Evolutionary conservation across 805 yeast genomes (phyloP).

Genomic region (Candida golubevii): DNA sequence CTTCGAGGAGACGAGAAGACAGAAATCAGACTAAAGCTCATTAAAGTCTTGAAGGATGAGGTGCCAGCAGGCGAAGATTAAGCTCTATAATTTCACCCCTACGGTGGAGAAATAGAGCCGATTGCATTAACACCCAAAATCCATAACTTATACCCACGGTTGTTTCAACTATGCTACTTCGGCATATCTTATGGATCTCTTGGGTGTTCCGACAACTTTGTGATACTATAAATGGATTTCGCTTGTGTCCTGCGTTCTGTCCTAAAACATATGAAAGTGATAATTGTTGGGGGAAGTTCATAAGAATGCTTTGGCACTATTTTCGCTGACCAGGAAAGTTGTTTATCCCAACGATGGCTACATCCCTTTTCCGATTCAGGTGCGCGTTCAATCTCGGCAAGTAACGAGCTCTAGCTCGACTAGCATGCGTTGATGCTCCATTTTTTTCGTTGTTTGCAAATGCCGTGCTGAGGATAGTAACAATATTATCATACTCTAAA

Average conservation of each 20-base stretch:
- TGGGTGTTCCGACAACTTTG: not conserved
- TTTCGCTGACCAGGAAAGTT: too few species aligned
- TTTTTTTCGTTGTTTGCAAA: too few species aligned
- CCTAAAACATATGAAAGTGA: too few species aligned
- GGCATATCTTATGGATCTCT: not conserved
- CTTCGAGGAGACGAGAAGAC: slow-evolving; percentile 80
- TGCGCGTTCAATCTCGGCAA: too few species aligned
- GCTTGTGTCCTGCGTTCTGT: not conserved
- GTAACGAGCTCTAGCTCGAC: too few species aligned
- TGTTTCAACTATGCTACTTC: not conserved
- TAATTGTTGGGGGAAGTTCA: too few species aligned
- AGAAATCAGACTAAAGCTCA: slow-evolving; percentile 69
- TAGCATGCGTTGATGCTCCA: too few species aligned
- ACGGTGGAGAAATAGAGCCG: not conserved
- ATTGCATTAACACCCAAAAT: not conserved
- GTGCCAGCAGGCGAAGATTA: slow-evolving; percentile 95
- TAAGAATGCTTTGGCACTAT: too few species aligned
- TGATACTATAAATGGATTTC: not conserved
- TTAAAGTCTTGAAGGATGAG: slow-evolving; percentile 80
- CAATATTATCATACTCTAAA: too few species aligned
- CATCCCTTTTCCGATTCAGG: too few species aligned
- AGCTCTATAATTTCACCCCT: not conserved
- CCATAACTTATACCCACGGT: not conserved
- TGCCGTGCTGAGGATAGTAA: too few species aligned
- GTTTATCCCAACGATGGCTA: too few species aligned